phyloP scores from a whole-genome alignment of 2,329 filamentous ascomycete species.

The Curvularia sp. region DNA sequence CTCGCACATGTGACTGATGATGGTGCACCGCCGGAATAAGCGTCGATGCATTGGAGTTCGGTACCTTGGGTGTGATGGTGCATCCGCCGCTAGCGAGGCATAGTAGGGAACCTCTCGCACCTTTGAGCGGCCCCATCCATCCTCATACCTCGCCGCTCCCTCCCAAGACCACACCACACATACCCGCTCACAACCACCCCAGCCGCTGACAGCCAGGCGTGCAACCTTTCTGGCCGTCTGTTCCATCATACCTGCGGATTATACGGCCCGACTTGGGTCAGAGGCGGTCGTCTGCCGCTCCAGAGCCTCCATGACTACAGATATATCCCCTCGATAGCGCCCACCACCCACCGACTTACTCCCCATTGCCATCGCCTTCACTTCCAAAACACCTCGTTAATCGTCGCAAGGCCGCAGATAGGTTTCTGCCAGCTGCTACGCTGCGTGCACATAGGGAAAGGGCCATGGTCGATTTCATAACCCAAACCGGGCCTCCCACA shows the following conservation, averaged over 20 bases:
- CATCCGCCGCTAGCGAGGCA: constrained; percentile 24
- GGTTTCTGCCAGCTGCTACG: constrained; percentile 22
- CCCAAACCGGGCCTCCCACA: constrained; percentile 39
- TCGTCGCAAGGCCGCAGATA: constrained; percentile 25
- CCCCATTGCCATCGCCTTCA: constrained; percentile 14
- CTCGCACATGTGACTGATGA: neutral
- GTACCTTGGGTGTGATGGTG: constrained; percentile 21
- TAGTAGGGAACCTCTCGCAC: constrained; percentile 22
- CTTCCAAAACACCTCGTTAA: neutral
- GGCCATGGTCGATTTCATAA: constrained; percentile 49
- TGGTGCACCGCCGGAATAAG: constrained; percentile 8
- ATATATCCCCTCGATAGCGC: constrained; percentile 42
- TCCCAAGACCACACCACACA: constrained; percentile 17
- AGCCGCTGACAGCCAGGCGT: neutral
- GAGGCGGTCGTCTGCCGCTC: constrained; percentile 34
- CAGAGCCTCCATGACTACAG: constrained; percentile 42
- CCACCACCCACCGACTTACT: constrained; percentile 27
- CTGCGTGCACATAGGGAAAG: constrained; percentile 37
- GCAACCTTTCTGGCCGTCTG: neutral
- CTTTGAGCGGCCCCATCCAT: constrained; percentile 23
- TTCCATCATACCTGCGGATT: constrained; percentile 2
- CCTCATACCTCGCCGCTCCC: constrained; percentile 23
- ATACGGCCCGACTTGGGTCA: constrained; percentile 19
- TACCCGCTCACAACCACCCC: constrained; percentile 14
- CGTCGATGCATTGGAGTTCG: constrained; percentile 18